Conservation (phyloP, 176 grass and related monocot genomes). For the Ampelocalamus luodianensis region DNA sequence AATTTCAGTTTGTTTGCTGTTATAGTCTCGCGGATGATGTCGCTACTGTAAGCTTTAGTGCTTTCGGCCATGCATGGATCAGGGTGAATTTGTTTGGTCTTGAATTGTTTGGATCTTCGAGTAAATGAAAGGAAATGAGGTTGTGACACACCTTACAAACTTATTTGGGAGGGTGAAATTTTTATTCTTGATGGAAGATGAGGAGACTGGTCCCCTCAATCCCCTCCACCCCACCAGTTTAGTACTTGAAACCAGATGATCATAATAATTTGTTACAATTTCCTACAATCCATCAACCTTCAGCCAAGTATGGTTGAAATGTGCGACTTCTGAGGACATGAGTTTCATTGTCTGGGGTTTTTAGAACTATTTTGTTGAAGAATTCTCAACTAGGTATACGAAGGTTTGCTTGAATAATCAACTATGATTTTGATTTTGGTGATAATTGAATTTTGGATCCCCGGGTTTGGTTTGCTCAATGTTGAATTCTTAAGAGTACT, state of each 20-base stretch:
- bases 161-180: not conserved
- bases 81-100: not conserved
- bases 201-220: not conserved
- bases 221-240: not conserved
- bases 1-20: slow-evolving; percentile 3
- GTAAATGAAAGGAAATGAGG: not conserved
- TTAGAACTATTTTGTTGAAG: not conserved
- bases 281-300: not conserved
- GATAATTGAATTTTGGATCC: not conserved
- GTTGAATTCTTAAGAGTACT: not conserved
- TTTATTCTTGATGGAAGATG: not conserved
- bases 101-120: not conserved
- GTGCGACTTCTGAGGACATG: not conserved
- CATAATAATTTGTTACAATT: not conserved
- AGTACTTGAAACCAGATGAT: not conserved
- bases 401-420: not conserved
- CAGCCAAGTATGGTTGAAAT: not conserved
- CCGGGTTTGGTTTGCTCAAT: not conserved
- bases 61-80: not conserved
- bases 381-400: not conserved
- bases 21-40: not conserved
- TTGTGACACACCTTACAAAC: not conserved
- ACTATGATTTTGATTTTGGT: not conserved
- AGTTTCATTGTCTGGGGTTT: not conserved
- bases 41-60: not conserved